These are phyloP conservation scores for Pelargonium exstipulatum DNA, from an alignment of 441 rosid genomes.

Conservation along the genomic window DNA sequence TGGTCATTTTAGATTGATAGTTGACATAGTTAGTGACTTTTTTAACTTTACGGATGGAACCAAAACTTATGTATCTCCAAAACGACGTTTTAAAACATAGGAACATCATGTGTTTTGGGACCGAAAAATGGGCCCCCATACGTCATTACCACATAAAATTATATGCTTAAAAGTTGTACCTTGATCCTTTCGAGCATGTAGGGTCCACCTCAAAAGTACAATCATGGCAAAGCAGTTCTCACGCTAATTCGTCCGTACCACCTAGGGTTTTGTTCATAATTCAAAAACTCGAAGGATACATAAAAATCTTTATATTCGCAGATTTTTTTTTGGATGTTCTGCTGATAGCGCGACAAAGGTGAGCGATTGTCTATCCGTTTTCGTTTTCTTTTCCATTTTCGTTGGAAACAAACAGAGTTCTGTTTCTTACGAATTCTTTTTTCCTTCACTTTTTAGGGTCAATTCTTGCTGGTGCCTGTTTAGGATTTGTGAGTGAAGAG, in stretches of 20 bases:
- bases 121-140: too few species aligned
- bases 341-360: not conserved
- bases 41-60: too few species aligned
- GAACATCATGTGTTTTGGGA: too few species aligned
- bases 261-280: not conserved
- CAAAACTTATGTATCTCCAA: too few species aligned
- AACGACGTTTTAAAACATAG: too few species aligned
- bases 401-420: not conserved
- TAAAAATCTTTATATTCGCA: not conserved
- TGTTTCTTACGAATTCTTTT: not conserved
- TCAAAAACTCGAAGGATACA: not conserved
- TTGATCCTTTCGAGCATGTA: not conserved
- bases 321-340: not conserved
- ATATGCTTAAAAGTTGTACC: not conserved
- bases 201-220: not conserved
- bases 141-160: not conserved
- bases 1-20: too few species aligned
- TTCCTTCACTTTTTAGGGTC: not conserved
- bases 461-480: not conserved
- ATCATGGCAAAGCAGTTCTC: not conserved
- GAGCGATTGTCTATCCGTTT: not conserved
- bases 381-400: not conserved
- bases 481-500: slow-evolving; percentile 15
- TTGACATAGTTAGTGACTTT: too few species aligned
- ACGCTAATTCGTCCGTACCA: not conserved